phyloP scores from a whole-genome alignment of 352 stramenopile species.

The Globisporangium takayamanum region DNA sequence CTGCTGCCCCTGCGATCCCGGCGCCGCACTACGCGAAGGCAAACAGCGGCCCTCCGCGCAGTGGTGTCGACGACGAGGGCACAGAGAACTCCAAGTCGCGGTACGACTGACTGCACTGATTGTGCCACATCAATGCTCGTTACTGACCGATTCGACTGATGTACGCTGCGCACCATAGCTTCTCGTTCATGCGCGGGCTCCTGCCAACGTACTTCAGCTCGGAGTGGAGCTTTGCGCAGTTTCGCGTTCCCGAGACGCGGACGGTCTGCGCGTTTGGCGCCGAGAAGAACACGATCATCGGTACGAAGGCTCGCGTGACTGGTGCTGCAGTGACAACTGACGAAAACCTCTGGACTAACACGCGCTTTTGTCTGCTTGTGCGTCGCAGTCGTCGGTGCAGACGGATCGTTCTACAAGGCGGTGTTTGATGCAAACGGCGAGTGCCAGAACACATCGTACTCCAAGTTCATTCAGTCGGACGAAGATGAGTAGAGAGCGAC shows the following conservation, averaged over 20 bases:
- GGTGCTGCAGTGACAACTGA: background rate
- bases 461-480: constrained; percentile 87
- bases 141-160: background rate
- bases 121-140: background rate
- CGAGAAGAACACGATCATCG: constrained; percentile 91
- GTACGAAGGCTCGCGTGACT: constrained; percentile 25
- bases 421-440: constrained; percentile 84
- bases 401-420: constrained; percentile 87
- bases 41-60: constrained; percentile 35
- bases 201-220: constrained; percentile 92
- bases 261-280: constrained; percentile 91
- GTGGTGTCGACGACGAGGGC: constrained; percentile 58
- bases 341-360: background rate
- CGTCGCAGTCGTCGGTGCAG: constrained; percentile 68
- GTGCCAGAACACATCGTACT: constrained; percentile 87
- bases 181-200: constrained; percentile 87
- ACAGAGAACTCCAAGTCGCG: constrained; percentile 87
- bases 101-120: constrained; percentile 21
- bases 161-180: constrained; percentile 25
- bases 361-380: constrained; percentile 6
- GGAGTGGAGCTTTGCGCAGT: constrained; percentile 93
- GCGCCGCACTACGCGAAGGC: constrained; percentile 29
- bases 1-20: constrained; percentile 32
- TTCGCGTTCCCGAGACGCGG: constrained; percentile 85
- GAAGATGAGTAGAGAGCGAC: constrained; percentile 67